Percentiles rank a stretch among this genome's conserved stretches.
These are phyloP conservation scores for Colletotrichum nymphaeae DNA, from an alignment of 2,329 filamentous ascomycete genomes.

Conservation along the genomic window DNA sequence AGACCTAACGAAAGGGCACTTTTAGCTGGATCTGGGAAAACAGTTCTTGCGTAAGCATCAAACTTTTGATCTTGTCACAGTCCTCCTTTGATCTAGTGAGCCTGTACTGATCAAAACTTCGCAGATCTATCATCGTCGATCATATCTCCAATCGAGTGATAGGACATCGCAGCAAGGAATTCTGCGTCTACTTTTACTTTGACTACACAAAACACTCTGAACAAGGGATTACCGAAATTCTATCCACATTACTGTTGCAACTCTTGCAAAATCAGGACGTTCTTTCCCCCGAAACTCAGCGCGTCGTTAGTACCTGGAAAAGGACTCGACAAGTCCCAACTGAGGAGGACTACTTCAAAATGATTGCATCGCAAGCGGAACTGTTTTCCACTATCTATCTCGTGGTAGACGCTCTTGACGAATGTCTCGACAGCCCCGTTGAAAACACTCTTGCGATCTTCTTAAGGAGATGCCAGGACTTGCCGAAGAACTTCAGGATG, in stretches of 20 bases:
- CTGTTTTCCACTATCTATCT: neutral
- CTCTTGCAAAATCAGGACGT: neutral
- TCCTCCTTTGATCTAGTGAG: neutral
- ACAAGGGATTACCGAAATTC: neutral
- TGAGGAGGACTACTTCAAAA: slow-evolving; percentile 6
- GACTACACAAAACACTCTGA: neutral
- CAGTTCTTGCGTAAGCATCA: neutral
- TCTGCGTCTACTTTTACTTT: neutral
- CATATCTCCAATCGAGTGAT: neutral
- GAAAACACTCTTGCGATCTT: neutral
- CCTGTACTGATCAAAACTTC: neutral
- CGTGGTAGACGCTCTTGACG: slow-evolving; percentile 17
- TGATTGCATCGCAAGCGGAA: neutral
- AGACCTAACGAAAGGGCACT: neutral
- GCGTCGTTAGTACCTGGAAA: slow-evolving; percentile 2
- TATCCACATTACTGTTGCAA: neutral
- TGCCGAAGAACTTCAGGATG: slow-evolving; percentile 1
- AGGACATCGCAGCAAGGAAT: neutral
- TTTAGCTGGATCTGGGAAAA: slow-evolving; percentile 15
- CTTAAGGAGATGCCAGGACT: neutral
- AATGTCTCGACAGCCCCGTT: slow-evolving; percentile 5
- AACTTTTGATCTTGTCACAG: neutral
- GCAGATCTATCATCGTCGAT: neutral
- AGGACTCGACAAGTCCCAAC: neutral
- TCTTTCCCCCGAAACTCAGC: neutral